Percentiles rank a stretch among this genome's conserved stretches.
phyloP scores from a whole-genome alignment of 2,329 filamentous ascomycete genomes.

The Claviceps quebecensis region DNA sequence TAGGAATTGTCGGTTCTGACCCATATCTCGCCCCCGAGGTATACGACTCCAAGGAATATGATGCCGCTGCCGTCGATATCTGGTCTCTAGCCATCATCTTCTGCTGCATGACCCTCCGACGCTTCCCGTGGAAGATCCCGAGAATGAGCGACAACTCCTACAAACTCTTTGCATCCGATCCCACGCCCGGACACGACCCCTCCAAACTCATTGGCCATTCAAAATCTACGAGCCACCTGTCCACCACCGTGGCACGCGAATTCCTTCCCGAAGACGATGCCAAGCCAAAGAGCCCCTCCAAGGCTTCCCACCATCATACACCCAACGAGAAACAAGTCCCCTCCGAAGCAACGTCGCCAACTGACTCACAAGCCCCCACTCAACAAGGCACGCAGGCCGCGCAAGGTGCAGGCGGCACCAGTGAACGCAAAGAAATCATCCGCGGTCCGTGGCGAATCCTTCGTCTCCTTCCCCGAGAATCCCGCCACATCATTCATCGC shows the following conservation, averaged over 20 bases:
- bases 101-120: constrained; percentile 91
- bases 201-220: constrained; percentile 35
- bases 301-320: constrained; percentile 2
- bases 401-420: constrained; percentile 7
- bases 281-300: constrained; percentile 13
- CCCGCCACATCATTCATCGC: constrained; percentile 71
- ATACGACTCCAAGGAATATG: constrained; percentile 85
- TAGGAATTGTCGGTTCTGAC: constrained; percentile 65
- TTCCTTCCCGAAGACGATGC: constrained; percentile 22
- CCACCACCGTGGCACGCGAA: constrained; percentile 25
- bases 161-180: constrained; percentile 77
- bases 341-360: constrained; percentile 2
- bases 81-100: constrained; percentile 98
- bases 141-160: constrained; percentile 86
- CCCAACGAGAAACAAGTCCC: neutral
- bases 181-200: constrained; percentile 58
- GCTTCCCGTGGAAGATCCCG: constrained; percentile 96
- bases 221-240: constrained; percentile 29
- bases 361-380: constrained; percentile 6
- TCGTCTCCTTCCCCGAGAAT: constrained; percentile 76
- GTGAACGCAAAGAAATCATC: constrained; percentile 61
- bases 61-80: constrained; percentile 85
- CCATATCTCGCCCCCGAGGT: constrained; percentile 95
- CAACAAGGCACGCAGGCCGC: no score
- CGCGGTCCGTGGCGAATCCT: constrained; percentile 86